phyloP scores from a whole-genome alignment of 148 eudicot species.

The Beta vulgaris region DNA sequence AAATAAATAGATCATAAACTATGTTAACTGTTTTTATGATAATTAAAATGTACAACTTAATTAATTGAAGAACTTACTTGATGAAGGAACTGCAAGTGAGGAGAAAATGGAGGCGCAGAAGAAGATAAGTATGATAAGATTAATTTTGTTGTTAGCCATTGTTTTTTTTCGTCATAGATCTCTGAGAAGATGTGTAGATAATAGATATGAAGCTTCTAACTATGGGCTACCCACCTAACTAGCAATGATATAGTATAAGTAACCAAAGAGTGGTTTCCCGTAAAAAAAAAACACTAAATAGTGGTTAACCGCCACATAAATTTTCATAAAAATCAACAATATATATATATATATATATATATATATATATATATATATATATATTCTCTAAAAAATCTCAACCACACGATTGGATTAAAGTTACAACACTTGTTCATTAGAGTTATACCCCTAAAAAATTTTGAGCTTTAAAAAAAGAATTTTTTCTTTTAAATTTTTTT shows the following conservation, averaged over 20 bases:
- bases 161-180: not conserved
- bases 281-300: too few species aligned
- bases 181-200: not conserved
- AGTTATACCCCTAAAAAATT: too few species aligned
- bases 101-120: conserved; percentile 17
- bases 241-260: not conserved
- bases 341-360: not conserved
- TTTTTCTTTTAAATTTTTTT: too few species aligned
- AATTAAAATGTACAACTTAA: not conserved
- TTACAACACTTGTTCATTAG: too few species aligned
- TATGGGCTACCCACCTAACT: not conserved
- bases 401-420: too few species aligned
- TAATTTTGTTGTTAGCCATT: conserved; percentile 1
- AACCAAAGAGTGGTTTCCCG: too few species aligned
- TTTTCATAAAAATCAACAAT: not conserved
- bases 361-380: not conserved
- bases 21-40: too few species aligned
- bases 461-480: too few species aligned
- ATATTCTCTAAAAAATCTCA: too few species aligned
- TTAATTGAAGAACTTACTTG: conserved; percentile 17
- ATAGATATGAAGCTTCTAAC: not conserved
- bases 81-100: conserved; percentile 16
- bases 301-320: not conserved
- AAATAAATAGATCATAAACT: not conserved
- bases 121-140: not conserved